phyloP scores from a whole-genome alignment of 225 moss, liverwort and hornwort species.

The Asterella californica region DNA sequence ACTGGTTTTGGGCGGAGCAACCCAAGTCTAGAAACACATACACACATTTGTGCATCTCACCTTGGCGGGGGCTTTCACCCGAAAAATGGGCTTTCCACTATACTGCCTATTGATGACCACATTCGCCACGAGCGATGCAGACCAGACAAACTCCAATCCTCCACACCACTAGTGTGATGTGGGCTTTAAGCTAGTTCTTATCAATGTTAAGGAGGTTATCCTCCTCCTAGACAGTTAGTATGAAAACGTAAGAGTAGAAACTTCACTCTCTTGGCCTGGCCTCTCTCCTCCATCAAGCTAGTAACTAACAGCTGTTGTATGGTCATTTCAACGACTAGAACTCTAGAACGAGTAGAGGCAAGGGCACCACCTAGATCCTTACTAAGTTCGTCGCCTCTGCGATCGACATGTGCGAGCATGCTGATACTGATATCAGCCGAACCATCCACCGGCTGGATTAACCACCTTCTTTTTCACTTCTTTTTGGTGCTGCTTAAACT shows the following conservation, averaged over 20 bases:
- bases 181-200: background rate
- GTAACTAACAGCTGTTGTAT: background rate
- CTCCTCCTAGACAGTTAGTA: no score
- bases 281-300: no score
- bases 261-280: background rate
- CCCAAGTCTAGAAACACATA: background rate
- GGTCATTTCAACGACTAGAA: background rate
- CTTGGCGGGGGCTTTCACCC: background rate
- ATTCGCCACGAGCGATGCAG: background rate
- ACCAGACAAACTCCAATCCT: background rate
- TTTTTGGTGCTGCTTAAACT: constrained; percentile 40
- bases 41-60: background rate
- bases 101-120: background rate
- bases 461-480: constrained; percentile 34
- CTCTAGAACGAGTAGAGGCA: background rate
- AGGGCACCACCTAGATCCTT: background rate
- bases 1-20: background rate
- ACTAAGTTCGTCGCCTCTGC: background rate
- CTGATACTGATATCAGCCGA: constrained; percentile 22
- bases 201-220: background rate
- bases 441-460: constrained; percentile 10
- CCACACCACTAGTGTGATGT: background rate
- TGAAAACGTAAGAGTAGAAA: background rate
- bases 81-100: background rate
- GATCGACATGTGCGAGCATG: background rate